Conservation (phyloP, 1,284 basidiomycete genomes). For the Puccinia polysora region DNA sequence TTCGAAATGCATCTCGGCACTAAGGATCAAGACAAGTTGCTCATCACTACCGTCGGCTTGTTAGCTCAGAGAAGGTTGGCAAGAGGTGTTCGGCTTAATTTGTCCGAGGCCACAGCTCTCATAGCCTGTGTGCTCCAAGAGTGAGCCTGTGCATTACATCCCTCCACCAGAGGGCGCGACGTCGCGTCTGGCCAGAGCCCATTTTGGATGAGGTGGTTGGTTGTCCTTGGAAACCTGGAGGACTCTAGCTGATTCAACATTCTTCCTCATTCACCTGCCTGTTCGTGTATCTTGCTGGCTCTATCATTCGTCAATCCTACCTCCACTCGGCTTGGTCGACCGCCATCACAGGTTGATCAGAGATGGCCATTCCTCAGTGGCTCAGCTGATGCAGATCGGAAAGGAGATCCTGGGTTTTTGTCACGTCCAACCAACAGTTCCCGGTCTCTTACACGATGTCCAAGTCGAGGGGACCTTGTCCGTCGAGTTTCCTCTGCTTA, state of each 20-base stretch:
- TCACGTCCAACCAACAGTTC: slow-evolving; percentile 72
- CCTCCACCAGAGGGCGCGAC: not conserved
- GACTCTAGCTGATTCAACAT: no score
- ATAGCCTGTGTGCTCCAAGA: slow-evolving; percentile 89
- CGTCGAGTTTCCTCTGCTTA: slow-evolving; percentile 52
- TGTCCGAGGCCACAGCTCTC: slow-evolving; percentile 80
- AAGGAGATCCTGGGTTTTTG: slow-evolving; percentile 80
- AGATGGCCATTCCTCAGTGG: slow-evolving; percentile 84
- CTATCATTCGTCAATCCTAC: no score
- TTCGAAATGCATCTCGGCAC: slow-evolving; percentile 36
- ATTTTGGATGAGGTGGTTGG: no score
- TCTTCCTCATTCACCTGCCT: no score
- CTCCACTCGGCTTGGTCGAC: not conserved
- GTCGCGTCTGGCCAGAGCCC: no score
- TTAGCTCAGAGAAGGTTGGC: slow-evolving; percentile 92
- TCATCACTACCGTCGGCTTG: slow-evolving; percentile 64
- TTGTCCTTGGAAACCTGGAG: no score
- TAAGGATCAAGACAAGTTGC: slow-evolving; percentile 47
- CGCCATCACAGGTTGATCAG: slow-evolving; percentile 61
- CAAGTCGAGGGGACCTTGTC: slow-evolving; percentile 86
- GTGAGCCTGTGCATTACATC: slow-evolving; percentile 38
- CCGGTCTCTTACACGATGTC: slow-evolving; percentile 61
- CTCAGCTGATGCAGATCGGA: slow-evolving; percentile 84
- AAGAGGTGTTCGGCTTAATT: slow-evolving; percentile 77
- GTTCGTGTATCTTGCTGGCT: no score